Evolutionary conservation across 306 rosid genomes (phyloP).

Genomic region (Neltuma alba): DNA sequence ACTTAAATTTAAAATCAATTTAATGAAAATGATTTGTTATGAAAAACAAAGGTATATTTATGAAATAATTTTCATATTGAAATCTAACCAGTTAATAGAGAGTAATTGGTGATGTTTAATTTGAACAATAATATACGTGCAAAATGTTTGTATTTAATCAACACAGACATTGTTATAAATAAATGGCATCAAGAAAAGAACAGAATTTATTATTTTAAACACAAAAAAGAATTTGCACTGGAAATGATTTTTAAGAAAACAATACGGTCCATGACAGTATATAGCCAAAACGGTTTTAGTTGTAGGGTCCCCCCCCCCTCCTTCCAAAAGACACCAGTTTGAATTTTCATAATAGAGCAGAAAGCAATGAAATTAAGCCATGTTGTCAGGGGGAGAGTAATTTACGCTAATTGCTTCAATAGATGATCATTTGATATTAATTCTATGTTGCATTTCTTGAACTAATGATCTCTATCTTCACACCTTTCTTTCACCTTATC

Average conservation of each 20-base stretch:
- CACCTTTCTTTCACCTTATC: slow-evolving; percentile 41
- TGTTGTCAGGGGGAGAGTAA: not conserved
- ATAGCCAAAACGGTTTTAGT: not conserved
- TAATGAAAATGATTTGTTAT: not conserved
- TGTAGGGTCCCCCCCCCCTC: not conserved
- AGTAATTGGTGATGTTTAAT: not conserved
- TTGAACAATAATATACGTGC: not conserved
- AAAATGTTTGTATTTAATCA: not conserved
- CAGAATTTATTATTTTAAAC: not conserved
- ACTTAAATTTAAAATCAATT: not conserved
- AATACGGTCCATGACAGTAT: not conserved
- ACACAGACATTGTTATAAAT: not conserved
- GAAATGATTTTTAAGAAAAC: not conserved
- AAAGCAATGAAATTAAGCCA: not conserved
- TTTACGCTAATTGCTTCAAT: not conserved
- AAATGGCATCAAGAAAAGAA: not conserved
- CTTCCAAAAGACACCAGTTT: not conserved
- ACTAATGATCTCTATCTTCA: slow-evolving; percentile 27
- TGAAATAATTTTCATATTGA: not conserved
- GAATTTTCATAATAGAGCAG: not conserved
- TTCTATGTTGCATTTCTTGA: slow-evolving; percentile 16
- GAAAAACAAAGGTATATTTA: not conserved
- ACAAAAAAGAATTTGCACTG: not conserved
- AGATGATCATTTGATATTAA: slow-evolving; percentile 2
- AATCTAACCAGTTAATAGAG: not conserved